Evolutionary conservation across 1,139 yeast species (phyloP).

Genomic region (Hyphopichia burtonii): DNA sequence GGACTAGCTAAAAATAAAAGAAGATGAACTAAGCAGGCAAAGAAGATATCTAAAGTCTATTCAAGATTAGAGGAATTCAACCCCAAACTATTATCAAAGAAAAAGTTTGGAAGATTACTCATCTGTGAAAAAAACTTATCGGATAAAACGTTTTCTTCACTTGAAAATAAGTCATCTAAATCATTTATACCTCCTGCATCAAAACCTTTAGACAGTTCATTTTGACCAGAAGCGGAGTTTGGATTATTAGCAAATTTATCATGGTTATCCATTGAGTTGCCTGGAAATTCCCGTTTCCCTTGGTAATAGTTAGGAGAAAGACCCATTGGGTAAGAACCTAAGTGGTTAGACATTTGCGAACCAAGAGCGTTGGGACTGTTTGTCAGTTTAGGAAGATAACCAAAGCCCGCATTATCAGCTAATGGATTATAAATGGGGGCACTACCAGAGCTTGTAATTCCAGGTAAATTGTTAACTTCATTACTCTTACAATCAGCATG

Average conservation of each 20-base stretch:
- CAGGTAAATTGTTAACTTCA: too few species aligned
- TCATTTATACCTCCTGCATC: neutral
- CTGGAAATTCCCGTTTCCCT: neutral
- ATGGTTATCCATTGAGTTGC: neutral
- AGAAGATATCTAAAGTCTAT: neutral
- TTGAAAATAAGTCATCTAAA: neutral
- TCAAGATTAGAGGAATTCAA: neutral
- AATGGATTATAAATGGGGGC: too few species aligned
- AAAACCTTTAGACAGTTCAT: neutral
- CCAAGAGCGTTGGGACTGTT: neutral
- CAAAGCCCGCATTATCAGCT: too few species aligned
- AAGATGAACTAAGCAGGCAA: neutral
- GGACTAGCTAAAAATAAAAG: neutral
- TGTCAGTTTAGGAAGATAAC: neutral
- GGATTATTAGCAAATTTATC: neutral
- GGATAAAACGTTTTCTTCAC: neutral
- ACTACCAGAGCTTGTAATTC: too few species aligned
- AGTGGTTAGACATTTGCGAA: neutral
- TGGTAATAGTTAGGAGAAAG: too few species aligned
- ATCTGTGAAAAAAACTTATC: conserved; percentile 12
- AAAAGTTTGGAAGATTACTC: conserved; percentile 36
- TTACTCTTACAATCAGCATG: too few species aligned
- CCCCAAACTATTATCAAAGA: conserved; percentile 31
- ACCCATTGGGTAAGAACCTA: neutral
- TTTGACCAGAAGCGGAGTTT: neutral